Conservation (phyloP, 2,329 filamentous ascomycete genomes). For the Apiospora saccharicola region DNA sequence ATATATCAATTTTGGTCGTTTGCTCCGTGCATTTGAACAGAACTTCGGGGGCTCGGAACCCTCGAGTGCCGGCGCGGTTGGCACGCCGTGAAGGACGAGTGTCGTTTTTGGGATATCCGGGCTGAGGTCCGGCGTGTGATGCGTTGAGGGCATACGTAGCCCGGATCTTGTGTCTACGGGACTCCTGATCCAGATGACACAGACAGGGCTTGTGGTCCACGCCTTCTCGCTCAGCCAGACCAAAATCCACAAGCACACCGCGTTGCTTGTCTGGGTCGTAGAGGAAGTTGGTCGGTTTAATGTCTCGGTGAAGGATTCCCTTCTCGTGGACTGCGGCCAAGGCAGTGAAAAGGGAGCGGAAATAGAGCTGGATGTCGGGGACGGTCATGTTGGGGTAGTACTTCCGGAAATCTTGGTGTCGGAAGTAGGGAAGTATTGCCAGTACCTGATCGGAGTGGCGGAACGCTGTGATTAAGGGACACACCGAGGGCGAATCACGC, state of each 20-base stretch:
- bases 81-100: conserved; percentile 86
- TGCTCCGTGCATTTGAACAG: conserved; percentile 97
- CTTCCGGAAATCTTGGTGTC: conserved; percentile 91
- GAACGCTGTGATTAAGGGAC: conserved; percentile 96
- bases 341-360: conserved; percentile 86
- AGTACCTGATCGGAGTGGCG: conserved; percentile 93
- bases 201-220: conserved; percentile 81
- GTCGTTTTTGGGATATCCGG: conserved; percentile 88
- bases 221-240: conserved; percentile 86
- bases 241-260: conserved; percentile 97
- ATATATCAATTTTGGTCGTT: conserved; percentile 93
- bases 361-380: conserved; percentile 86
- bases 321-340: conserved; percentile 83
- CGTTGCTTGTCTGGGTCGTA: conserved; percentile 83
- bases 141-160: conserved; percentile 60
- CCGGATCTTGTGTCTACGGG: conserved; percentile 67
- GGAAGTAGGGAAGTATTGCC: conserved; percentile 93
- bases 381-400: conserved; percentile 94
- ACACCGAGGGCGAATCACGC: conserved; percentile 82
- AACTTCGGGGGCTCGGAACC: conserved; percentile 95
- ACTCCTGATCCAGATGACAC: conserved; percentile 72
- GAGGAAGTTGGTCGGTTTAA: conserved; percentile 97
- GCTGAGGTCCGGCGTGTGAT: conserved; percentile 59
- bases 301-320: conserved; percentile 90
- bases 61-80: conserved; percentile 92